phyloP scores from a whole-genome alignment of 768 basidiomycete genomes.

The Filobasidium floriforme region DNA sequence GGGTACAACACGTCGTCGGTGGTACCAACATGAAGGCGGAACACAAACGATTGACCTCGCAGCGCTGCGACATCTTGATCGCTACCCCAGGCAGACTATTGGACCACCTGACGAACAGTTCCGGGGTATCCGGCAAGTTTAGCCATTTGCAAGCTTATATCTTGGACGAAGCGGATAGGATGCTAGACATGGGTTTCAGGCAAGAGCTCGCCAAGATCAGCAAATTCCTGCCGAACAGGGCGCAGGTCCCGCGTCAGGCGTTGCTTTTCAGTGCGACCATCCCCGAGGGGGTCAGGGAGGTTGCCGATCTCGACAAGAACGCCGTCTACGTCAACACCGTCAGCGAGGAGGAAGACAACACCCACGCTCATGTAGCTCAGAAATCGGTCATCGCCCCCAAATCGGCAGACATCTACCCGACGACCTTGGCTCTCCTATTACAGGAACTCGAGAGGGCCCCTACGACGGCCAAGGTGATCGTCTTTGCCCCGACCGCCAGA shows the following conservation, averaged over 20 bases:
- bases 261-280: constrained; percentile 51
- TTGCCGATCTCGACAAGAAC: constrained; percentile 18
- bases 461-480: constrained; percentile 46
- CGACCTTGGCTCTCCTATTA: constrained; percentile 1
- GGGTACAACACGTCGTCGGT: constrained; percentile 54
- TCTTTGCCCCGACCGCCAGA: constrained; percentile 63
- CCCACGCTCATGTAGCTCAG: constrained; percentile 55
- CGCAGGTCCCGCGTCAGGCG: constrained; percentile 49
- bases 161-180: constrained; percentile 93
- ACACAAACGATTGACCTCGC: constrained; percentile 37
- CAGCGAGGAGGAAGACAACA: constrained; percentile 54
- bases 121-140: constrained; percentile 67
- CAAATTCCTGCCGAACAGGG: constrained; percentile 52
- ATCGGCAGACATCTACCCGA: not conserved
- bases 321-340: constrained; percentile 56
- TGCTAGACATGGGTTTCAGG: constrained; percentile 97
- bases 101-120: constrained; percentile 89
- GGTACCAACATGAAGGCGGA: constrained; percentile 51
- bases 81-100: constrained; percentile 91
- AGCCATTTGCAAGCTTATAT: constrained; percentile 92
- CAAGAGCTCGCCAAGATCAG: constrained; percentile 93
- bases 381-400: constrained; percentile 30
- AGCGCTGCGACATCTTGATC: constrained; percentile 56
- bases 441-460: not conserved
- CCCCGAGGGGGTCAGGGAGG: constrained; percentile 33